phyloP scores from a whole-genome alignment of 306 rosid genomes.

The Medicago ruthenica region DNA sequence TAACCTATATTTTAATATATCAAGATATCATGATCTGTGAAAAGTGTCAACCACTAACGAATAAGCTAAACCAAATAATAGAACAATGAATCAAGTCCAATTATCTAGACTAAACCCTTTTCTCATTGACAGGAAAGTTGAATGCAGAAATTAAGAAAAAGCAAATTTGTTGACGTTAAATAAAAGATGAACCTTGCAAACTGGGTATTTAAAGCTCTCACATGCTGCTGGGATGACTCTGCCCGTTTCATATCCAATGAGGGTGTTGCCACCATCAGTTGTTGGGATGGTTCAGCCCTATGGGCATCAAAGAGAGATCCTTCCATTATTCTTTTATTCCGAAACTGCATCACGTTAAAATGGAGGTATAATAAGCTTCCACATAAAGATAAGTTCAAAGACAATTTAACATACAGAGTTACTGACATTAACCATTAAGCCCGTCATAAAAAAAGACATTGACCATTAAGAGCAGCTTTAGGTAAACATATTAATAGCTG shows the following conservation, averaged over 20 bases:
- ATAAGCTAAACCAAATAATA: constrained; percentile 19
- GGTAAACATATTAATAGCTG: constrained; percentile 6
- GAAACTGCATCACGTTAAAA: constrained; percentile 68
- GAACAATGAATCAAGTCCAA: constrained; percentile 11
- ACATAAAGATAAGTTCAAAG: constrained; percentile 19
- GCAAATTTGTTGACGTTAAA: constrained; percentile 21
- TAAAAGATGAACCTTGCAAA: constrained; percentile 83
- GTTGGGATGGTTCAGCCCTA: constrained; percentile 82
- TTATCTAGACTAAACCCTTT: constrained; percentile 16
- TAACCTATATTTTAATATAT: constrained; percentile 23
- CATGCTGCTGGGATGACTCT: constrained; percentile 89
- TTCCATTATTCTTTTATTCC: constrained; percentile 80
- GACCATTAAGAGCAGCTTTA: neutral
- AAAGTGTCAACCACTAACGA: constrained; percentile 11
- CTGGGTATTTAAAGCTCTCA: constrained; percentile 98
- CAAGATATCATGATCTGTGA: constrained; percentile 13
- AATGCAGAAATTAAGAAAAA: constrained; percentile 31
- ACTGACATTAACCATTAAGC: no score
- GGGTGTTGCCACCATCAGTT: constrained; percentile 47
- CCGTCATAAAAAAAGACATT: no score
- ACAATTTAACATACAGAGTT: neutral
- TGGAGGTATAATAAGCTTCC: constrained; percentile 41
- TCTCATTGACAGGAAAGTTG: neutral
- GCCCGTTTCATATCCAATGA: constrained; percentile 74
- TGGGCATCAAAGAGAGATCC: constrained; percentile 73